These are phyloP conservation scores for Wallacemonas sp. DNA, from an alignment of 208 protist species.

Conservation along the genomic window DNA sequence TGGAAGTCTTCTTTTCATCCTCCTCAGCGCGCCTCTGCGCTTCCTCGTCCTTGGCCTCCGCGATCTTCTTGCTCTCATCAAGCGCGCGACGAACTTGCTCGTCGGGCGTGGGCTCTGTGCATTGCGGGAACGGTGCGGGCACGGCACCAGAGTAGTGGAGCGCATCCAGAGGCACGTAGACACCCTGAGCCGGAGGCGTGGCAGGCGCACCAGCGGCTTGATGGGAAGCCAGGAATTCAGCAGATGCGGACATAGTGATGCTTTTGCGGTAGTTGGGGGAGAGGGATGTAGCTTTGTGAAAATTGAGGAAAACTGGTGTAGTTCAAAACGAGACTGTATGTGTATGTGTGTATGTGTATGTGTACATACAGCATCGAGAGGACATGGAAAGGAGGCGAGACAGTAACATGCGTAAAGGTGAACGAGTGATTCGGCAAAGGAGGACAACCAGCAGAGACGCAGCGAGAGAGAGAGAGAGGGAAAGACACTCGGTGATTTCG, in stretches of 20 bases:
- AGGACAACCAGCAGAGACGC: too few relatives aligned
- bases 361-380: too few relatives aligned
- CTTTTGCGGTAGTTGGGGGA: not conserved
- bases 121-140: constrained; percentile 50
- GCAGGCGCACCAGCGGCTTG: constrained; percentile 1
- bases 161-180: constrained; percentile 42
- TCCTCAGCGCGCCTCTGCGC: constrained; percentile 5
- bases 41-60: constrained; percentile 22
- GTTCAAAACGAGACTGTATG: too few relatives aligned
- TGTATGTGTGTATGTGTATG: too few relatives aligned
- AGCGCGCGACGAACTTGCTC: constrained; percentile 50
- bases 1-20: not conserved
- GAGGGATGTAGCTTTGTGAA: too few relatives aligned
- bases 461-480: too few relatives aligned
- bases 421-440: too few relatives aligned
- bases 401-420: too few relatives aligned
- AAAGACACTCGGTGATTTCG: too few relatives aligned
- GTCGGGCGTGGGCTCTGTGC: constrained; percentile 70
- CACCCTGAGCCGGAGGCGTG: not conserved
- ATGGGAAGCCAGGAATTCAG: constrained; percentile 4
- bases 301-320: not conserved
- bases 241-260: not conserved
- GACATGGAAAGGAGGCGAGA: too few relatives aligned
- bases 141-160: constrained; percentile 54
- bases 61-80: constrained; percentile 30